Evolutionary conservation across 495 filamentous ascomycete species (phyloP).

Genomic region (Pyrenopolyporus hunteri): DNA sequence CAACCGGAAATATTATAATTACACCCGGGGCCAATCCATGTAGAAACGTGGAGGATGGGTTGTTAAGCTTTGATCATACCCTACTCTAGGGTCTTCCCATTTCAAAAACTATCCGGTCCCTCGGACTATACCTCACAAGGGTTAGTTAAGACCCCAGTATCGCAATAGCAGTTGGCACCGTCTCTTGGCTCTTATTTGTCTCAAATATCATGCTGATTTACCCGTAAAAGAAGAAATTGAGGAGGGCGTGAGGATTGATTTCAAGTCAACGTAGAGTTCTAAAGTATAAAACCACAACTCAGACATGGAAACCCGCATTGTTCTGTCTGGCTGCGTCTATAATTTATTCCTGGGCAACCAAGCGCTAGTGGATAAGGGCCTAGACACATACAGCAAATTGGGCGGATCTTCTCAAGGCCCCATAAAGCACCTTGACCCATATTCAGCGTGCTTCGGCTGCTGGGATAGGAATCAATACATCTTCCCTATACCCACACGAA

Average conservation of each 20-base stretch:
- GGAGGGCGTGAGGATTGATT: neutral
- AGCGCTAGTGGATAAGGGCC: too few relatives aligned
- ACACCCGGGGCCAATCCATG: conserved; percentile 32
- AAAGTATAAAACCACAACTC: neutral
- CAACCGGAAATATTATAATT: conserved; percentile 36
- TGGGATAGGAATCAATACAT: conserved; percentile 1
- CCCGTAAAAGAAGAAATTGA: neutral
- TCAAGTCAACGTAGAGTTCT: neutral
- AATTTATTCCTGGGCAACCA: too few relatives aligned
- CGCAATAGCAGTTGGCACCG: neutral
- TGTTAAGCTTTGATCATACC: conserved; percentile 21
- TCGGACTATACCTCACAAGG: conserved; percentile 11
- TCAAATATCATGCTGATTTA: neutral
- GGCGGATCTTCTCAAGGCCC: conserved; percentile 9
- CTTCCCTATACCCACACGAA: conserved; percentile 1
- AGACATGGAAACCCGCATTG: too few relatives aligned
- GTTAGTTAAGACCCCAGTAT: neutral
- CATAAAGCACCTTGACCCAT: conserved; percentile 17
- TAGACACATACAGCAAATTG: too few relatives aligned
- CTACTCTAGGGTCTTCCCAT: conserved; percentile 4
- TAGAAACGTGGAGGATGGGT: conserved; percentile 36
- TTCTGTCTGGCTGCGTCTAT: too few relatives aligned
- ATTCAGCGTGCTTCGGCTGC: conserved; percentile 6
- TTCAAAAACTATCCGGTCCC: conserved; percentile 4
- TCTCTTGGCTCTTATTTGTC: neutral